phyloP scores from a whole-genome alignment of 2,329 filamentous ascomycete species.

The Arthrobotrys musiformis region DNA sequence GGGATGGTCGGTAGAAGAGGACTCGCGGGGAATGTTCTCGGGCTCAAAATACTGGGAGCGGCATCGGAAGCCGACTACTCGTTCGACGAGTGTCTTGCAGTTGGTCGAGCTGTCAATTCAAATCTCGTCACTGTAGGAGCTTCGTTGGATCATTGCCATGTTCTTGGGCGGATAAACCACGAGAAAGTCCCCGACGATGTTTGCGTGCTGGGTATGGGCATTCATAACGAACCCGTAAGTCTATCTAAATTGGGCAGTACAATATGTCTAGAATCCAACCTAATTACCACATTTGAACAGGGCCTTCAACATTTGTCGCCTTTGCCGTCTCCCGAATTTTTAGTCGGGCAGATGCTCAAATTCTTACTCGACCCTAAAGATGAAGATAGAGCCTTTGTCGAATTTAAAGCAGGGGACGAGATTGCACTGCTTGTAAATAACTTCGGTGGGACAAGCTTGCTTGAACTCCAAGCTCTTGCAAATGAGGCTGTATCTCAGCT shows the following conservation, averaged over 20 bases:
- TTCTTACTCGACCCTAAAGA: conserved; percentile 74
- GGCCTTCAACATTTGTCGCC: conserved; percentile 67
- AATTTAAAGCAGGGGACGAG: conserved; percentile 71
- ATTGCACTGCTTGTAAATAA: conserved; percentile 80
- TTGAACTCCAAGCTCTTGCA: conserved; percentile 78
- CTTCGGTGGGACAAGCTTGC: conserved; percentile 76
- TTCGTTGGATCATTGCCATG: conserved; percentile 68
- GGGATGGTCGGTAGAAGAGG: conserved; percentile 94
- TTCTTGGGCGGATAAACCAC: conserved; percentile 66
- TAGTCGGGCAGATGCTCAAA: conserved; percentile 74
- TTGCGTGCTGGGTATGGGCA: conserved; percentile 76
- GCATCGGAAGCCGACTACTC: conserved; percentile 40
- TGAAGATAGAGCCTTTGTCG: conserved; percentile 76
- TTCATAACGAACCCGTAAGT: conserved; percentile 74
- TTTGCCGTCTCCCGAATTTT: conserved; percentile 67
- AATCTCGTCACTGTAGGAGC: conserved; percentile 68
- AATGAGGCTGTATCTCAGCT: conserved; percentile 75
- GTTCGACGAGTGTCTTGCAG: conserved; percentile 41
- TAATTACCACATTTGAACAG: conserved; percentile 6
- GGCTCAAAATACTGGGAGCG: conserved; percentile 52
- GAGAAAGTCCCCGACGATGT: conserved; percentile 67
- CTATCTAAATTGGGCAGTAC: conserved; percentile 55
- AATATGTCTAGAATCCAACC: background rate
- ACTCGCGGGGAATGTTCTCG: conserved; percentile 88
- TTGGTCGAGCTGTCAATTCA: conserved; percentile 64